These are phyloP conservation scores for Endogone sp. DNA, from an alignment of 192 early-diverging fungal genomes.

Conservation along the genomic window DNA sequence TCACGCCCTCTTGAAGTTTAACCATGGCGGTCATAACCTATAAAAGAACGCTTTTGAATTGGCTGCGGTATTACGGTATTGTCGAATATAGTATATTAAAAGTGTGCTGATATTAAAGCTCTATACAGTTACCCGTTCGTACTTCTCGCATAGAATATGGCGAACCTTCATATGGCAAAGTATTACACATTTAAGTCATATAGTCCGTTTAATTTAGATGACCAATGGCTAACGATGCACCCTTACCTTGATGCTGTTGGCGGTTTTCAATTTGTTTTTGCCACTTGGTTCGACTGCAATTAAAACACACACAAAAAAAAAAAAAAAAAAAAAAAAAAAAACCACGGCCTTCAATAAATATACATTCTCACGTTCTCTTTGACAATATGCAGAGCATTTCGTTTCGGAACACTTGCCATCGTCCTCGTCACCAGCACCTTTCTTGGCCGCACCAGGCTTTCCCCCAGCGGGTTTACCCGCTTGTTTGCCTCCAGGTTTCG, in stretches of 20 bases:
- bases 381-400: neutral
- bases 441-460: neutral
- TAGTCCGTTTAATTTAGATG: neutral
- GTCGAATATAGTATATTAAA: neutral
- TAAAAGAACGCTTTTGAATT: neutral
- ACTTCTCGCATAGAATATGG: constrained; percentile 86
- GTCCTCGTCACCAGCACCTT: neutral
- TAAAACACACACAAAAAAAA: neutral
- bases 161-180: constrained; percentile 39
- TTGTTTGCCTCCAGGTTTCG: neutral
- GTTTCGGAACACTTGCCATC: neutral
- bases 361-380: neutral
- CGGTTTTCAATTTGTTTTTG: constrained; percentile 51
- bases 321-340: neutral
- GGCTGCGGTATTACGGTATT: neutral
- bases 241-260: constrained; percentile 51
- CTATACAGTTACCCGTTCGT: constrained; percentile 47
- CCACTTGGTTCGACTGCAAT: neutral
- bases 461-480: neutral
- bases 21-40: constrained; percentile 57
- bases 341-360: neutral
- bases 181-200: neutral
- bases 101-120: too few species aligned
- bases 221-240: neutral
- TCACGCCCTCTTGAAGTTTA: constrained; percentile 50